phyloP scores from a whole-genome alignment of 1,139 yeast genomes.

The Scheffersomyces titani region DNA sequence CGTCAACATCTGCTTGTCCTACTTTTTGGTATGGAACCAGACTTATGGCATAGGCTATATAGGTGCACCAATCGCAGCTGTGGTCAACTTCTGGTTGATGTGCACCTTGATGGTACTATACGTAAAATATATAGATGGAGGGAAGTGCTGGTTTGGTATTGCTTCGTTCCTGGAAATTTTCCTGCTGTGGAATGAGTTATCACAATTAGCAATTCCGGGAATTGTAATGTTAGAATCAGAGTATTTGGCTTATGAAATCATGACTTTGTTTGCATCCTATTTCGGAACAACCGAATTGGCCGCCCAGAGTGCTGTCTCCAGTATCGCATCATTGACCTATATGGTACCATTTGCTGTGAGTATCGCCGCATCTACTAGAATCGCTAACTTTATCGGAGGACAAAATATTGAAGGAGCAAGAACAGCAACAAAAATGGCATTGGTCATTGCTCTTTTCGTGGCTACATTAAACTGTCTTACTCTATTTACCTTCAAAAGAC shows the following conservation, averaged over 20 bases:
- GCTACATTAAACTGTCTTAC: conserved; percentile 59
- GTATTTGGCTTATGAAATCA: conserved; percentile 57
- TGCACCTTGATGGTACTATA: conserved; percentile 53
- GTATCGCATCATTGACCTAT: conserved; percentile 76
- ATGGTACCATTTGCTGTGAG: conserved; percentile 91
- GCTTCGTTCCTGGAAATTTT: conserved; percentile 47
- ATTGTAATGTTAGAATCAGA: conserved; percentile 61
- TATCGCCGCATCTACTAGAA: conserved; percentile 83
- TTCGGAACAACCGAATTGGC: conserved; percentile 84
- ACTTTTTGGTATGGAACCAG: conserved; percentile 75
- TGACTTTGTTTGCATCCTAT: conserved; percentile 65
- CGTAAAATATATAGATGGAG: conserved; percentile 59
- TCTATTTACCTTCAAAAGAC: conserved; percentile 51
- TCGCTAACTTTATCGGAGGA: conserved; percentile 87
- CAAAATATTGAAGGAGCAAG: conserved; percentile 62
- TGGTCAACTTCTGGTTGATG: conserved; percentile 73
- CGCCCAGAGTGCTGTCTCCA: conserved; percentile 85
- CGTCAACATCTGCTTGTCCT: conserved; percentile 67
- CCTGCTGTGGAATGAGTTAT: conserved; percentile 60
- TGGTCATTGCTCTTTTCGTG: conserved; percentile 56
- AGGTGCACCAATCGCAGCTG: conserved; percentile 76
- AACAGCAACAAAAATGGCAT: conserved; percentile 64
- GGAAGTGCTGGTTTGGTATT: conserved; percentile 72
- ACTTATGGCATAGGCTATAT: conserved; percentile 61
- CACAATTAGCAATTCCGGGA: conserved; percentile 60